Evolutionary conservation across 345 rosid genomes (phyloP), one percentile per base, ranked within the genome.

Genomic region (Gossypium thurberi): DNA sequence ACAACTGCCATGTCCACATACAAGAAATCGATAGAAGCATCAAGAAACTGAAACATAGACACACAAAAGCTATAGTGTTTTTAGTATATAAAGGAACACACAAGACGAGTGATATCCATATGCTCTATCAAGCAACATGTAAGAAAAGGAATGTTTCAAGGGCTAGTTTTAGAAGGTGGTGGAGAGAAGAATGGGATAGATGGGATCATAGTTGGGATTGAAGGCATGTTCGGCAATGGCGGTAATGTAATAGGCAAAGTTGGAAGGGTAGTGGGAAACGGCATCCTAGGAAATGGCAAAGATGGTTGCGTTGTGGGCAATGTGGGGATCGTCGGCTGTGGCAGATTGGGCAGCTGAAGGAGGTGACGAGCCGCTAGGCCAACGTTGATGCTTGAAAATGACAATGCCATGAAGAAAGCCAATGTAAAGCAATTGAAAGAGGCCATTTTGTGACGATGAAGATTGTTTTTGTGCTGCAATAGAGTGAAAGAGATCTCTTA

Each of bases 191-290:
- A 47, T 47, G 51, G 51, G 14, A 47, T 47, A 47, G 51, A 47
- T 47, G 51, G 51, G 51, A 47, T 10, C 13, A 14, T 47, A 14
- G 51, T 2, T 47, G 51, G 13, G 15, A 47, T 47, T 26, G 73
- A 55, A 4, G 83, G 81, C 9, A 78, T 50, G 78, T 74, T 75
- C 17, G 80, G 81, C 46, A 72, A 10, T 37, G 76, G 81, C 15
- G 79, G 82, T 64, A 71, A 23, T 4, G 76, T 20, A 21, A 71
- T 28, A n/a, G 79, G 44, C 40, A 58, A 58, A 13, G 70, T 46
- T 11, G 70, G 63, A 58, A 58, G 37, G 33, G 63, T 33, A 33
- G 40, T n/a, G n/a, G 63, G 70, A 23, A 66, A 14, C 20, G 70
- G 53, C 37, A 66, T 2, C 6, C 68, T 42, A 5, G 81, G 75